Evolutionary conservation across 1,139 yeast genomes (phyloP).

Genomic region (Diutina sp.): DNA sequence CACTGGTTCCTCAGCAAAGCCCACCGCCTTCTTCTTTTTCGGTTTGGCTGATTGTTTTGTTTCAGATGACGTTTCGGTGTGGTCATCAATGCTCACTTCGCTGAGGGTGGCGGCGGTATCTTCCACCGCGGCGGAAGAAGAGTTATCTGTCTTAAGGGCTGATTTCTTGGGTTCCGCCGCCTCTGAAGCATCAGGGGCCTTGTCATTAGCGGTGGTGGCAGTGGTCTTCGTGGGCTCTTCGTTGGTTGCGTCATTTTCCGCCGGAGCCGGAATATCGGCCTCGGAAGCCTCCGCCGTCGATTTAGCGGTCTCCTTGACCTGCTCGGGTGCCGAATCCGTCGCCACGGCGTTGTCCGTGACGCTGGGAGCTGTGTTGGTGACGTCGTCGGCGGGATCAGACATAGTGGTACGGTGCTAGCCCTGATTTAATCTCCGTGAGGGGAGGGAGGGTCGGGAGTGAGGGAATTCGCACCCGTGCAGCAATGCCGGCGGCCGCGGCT

Average conservation of each 20-base stretch:
- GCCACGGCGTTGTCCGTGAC: not conserved
- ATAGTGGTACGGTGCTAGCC: not conserved
- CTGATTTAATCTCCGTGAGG: not conserved
- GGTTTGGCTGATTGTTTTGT: not conserved
- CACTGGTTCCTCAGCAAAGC: constrained; percentile 28
- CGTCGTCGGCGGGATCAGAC: not conserved
- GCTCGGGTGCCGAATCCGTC: not conserved
- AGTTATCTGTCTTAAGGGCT: not conserved
- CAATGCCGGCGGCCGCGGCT: not conserved
- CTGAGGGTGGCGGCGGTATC: not conserved
- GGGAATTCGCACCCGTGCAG: not conserved
- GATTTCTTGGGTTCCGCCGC: not conserved
- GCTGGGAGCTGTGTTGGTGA: not conserved
- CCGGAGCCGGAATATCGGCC: not conserved
- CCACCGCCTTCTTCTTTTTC: constrained; percentile 17
- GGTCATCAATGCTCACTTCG: not conserved
- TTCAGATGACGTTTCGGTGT: not conserved
- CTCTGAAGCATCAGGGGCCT: not conserved
- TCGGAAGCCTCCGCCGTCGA: no score
- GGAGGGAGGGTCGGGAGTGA: no score
- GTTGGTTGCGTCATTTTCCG: not conserved
- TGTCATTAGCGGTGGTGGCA: not conserved
- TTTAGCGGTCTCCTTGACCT: not conserved
- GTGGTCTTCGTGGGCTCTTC: no score
- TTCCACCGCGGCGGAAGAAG: not conserved